Conservation (phyloP, 768 basidiomycete species). For the Amanita inopinata region DNA sequence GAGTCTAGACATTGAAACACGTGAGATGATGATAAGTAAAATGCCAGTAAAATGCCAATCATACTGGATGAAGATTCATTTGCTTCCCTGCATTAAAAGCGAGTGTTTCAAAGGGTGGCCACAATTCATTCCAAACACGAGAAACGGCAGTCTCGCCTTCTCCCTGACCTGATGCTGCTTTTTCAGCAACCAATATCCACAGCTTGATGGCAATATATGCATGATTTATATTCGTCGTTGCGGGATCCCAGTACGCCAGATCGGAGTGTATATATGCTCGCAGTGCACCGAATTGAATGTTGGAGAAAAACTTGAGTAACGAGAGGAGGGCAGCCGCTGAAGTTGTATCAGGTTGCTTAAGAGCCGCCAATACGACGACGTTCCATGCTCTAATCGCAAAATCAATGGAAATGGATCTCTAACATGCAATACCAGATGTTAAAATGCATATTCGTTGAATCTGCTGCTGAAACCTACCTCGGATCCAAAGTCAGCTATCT, state of each 20-base stretch:
- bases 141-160: slow-evolving; percentile 24
- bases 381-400: slow-evolving; percentile 55
- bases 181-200: slow-evolving; percentile 55
- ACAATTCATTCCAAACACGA: slow-evolving; percentile 66
- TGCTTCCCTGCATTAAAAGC: slow-evolving; percentile 40
- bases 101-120: slow-evolving; percentile 58
- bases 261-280: slow-evolving; percentile 29
- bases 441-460: no score
- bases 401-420: slow-evolving; percentile 26
- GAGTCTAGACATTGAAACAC: slow-evolving; percentile 33
- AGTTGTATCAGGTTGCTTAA: slow-evolving; percentile 29
- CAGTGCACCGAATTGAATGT: slow-evolving; percentile 36
- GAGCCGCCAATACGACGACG: slow-evolving; percentile 43
- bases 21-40: no score
- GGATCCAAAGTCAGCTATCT: slow-evolving; percentile 24
- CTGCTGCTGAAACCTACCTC: no score
- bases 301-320: slow-evolving; percentile 41
- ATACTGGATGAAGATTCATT: slow-evolving; percentile 24
- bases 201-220: slow-evolving; percentile 61
- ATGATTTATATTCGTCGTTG: slow-evolving; percentile 53
- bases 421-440: neutral
- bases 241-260: slow-evolving; percentile 27
- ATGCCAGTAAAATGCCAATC: slow-evolving; percentile 13
- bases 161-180: slow-evolving; percentile 19
- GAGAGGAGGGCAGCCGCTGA: slow-evolving; percentile 34